phyloP scores from a whole-genome alignment of 2,329 filamentous ascomycete genomes.

The Colletotrichum destructivum region DNA sequence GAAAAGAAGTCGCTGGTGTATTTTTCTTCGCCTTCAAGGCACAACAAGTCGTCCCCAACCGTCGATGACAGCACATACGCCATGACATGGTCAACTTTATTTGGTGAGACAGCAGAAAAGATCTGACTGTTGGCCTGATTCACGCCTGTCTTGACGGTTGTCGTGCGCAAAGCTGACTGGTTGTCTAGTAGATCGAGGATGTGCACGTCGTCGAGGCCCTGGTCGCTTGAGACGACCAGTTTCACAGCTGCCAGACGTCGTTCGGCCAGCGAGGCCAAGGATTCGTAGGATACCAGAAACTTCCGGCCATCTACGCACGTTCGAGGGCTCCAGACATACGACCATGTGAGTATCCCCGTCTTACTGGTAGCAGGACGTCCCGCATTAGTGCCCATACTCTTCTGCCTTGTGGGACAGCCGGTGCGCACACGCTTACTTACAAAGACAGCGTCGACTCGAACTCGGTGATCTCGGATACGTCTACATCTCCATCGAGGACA shows the following conservation, averaged over 20 bases:
- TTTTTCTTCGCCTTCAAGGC: background rate
- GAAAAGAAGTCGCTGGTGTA: background rate
- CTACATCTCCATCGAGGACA: slow-evolving; percentile 14
- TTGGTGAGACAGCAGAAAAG: background rate
- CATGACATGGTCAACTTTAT: background rate
- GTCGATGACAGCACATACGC: background rate
- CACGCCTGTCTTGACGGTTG: background rate
- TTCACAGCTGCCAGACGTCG: background rate
- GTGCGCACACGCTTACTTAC: slow-evolving; percentile 12
- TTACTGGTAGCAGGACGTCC: background rate
- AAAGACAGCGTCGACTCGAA: slow-evolving; percentile 27
- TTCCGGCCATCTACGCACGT: background rate
- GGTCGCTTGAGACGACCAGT: background rate
- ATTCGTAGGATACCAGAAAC: background rate
- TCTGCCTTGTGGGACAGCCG: background rate
- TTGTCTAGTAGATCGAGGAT: background rate
- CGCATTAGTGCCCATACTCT: background rate
- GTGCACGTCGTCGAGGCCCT: background rate
- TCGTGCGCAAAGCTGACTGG: background rate
- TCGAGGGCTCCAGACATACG: background rate
- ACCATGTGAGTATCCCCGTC: background rate
- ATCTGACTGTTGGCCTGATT: background rate
- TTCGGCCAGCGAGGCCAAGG: background rate
- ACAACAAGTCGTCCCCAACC: background rate
- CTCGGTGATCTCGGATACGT: slow-evolving; percentile 21